Percentiles rank a stretch among this genome's conserved stretches.
These are phyloP conservation scores for Ramalina intermedia DNA, from an alignment of 495 filamentous ascomycete species.

Conservation along the genomic window DNA sequence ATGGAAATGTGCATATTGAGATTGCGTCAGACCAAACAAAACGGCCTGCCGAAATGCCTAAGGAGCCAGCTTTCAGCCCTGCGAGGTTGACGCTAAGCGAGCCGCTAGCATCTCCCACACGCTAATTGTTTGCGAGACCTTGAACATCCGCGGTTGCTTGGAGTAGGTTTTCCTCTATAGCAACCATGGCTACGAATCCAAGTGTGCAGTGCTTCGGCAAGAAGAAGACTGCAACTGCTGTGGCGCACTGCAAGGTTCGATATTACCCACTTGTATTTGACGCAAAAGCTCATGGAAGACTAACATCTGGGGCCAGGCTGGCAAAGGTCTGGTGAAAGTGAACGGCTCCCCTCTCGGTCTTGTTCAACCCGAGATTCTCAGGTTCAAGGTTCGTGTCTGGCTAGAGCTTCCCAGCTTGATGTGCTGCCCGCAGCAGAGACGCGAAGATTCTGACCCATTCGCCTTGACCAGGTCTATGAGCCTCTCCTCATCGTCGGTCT, in stretches of 20 bases:
- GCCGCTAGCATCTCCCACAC: constrained; percentile 13
- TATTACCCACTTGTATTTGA: not conserved
- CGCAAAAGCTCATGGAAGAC: not conserved
- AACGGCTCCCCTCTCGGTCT: constrained; percentile 92
- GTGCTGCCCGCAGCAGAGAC: not conserved
- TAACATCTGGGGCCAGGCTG: constrained; percentile 38
- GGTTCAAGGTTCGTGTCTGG: constrained; percentile 62
- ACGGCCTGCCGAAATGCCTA: too few species aligned
- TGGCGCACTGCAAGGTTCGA: constrained; percentile 89
- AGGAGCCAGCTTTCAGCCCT: constrained; percentile 1
- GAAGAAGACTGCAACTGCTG: constrained; percentile 77
- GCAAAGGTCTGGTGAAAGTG: constrained; percentile 92
- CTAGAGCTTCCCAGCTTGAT: not conserved
- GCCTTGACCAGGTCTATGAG: constrained; percentile 63
- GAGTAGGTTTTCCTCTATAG: not conserved
- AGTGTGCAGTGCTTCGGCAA: constrained; percentile 93
- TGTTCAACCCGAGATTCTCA: constrained; percentile 88
- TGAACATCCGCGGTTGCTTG: not conserved
- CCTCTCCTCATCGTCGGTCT: constrained; percentile 88
- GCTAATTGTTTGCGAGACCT: constrained; percentile 7
- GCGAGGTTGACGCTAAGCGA: constrained; percentile 7
- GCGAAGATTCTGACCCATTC: not conserved
- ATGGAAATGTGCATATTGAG: not conserved
- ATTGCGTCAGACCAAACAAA: not conserved
- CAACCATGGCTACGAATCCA: constrained; percentile 63